Evolutionary conservation across 768 basidiomycete species (phyloP).

Genomic region (Kwoniella mangroviensis): DNA sequence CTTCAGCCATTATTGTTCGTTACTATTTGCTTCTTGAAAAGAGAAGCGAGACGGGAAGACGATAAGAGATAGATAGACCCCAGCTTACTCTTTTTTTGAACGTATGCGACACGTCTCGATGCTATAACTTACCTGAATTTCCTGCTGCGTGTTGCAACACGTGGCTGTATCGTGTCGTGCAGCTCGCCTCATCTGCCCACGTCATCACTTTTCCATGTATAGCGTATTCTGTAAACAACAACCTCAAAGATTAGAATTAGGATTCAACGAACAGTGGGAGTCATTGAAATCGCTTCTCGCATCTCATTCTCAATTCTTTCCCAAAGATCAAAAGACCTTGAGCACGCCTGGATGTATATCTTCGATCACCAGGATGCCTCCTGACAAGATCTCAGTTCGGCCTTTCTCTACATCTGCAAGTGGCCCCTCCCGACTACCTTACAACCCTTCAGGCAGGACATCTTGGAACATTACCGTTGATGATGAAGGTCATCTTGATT

Average conservation of each 20-base stretch:
- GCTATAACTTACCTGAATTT: no score
- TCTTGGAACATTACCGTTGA: constrained; percentile 2
- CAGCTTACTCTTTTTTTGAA: neutral
- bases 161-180: neutral
- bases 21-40: neutral
- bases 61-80: neutral
- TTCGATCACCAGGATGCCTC: neutral
- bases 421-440: constrained; percentile 22
- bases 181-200: neutral
- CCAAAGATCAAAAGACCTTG: no score
- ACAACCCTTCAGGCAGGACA: neutral
- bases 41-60: neutral
- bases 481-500: constrained; percentile 5
- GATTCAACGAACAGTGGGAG: no score
- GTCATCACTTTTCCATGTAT: constrained; percentile 8
- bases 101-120: no score
- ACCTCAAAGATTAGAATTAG: no score
- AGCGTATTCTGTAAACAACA: no score
- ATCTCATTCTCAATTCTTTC: no score
- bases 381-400: neutral
- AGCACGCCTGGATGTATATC: neutral
- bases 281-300: no score
- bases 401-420: constrained; percentile 4
- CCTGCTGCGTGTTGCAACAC: no score
- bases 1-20: constrained; percentile 16